Conservation (phyloP, 352 stramenopile species). For the Halophytophthora polymorphica region DNA sequence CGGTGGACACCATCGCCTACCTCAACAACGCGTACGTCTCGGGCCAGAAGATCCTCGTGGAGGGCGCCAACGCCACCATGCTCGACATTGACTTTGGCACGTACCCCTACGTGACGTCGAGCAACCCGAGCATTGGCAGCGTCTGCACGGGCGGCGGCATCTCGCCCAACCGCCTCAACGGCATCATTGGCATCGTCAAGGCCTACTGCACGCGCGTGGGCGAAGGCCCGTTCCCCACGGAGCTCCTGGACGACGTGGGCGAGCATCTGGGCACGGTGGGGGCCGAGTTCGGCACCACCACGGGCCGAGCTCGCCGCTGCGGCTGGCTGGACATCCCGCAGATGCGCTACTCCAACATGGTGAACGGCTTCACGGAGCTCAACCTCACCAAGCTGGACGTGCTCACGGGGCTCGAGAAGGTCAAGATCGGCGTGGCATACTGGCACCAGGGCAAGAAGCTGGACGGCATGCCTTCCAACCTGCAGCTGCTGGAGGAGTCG, state of each 20-base stretch:
- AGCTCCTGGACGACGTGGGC: conserved; percentile 91
- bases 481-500: conserved; percentile 90
- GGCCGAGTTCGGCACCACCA: conserved; percentile 98
- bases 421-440: conserved; percentile 96
- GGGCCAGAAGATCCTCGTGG: conserved; percentile 97
- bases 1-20: conserved; percentile 95
- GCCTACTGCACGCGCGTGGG: conserved; percentile 99
- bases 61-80: conserved; percentile 99
- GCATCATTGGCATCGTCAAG: conserved; percentile 99
- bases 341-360: conserved; percentile 91
- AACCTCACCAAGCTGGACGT: conserved; percentile 99
- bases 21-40: conserved; percentile 95
- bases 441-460: conserved; percentile 94
- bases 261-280: conserved; percentile 91
- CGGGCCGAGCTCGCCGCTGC: conserved; percentile 94
- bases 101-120: conserved; percentile 99
- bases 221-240: conserved; percentile 98
- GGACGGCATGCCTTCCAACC: conserved; percentile 92
- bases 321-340: conserved; percentile 98
- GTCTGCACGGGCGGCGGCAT: conserved; percentile 97
- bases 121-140: conserved; percentile 96
- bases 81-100: conserved; percentile 99
- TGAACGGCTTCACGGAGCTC: conserved; percentile 96
- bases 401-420: conserved; percentile 94
- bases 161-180: conserved; percentile 88